Evolutionary conservation across 169 alveolate genomes (phyloP).

Genomic region (Plasmodium reichenowi): DNA sequence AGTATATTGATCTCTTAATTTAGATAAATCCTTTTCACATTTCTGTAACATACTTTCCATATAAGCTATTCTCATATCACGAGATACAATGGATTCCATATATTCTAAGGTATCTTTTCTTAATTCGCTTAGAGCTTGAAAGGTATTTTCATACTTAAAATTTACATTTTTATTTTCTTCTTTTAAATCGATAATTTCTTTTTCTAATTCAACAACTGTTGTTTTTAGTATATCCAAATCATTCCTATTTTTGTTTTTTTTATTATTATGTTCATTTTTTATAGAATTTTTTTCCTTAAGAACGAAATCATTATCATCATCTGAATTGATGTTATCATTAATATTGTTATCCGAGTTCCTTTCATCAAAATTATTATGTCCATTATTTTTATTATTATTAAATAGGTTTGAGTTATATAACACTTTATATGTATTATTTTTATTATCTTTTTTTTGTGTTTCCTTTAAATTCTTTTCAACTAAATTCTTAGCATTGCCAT

Average conservation of each 20-base stretch:
- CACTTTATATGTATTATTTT: too few relatives aligned
- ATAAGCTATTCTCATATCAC: slow-evolving; percentile 75
- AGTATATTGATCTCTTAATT: slow-evolving; percentile 37
- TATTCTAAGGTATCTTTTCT: slow-evolving; percentile 76
- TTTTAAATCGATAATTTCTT: slow-evolving; percentile 54
- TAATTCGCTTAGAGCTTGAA: slow-evolving; percentile 67
- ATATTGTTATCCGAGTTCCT: too few relatives aligned
- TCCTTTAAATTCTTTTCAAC: slow-evolving; percentile 5
- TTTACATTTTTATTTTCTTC: slow-evolving; percentile 74
- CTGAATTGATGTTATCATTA: too few relatives aligned
- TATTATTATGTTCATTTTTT: slow-evolving; percentile 3
- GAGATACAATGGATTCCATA: slow-evolving; percentile 76
- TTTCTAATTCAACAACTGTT: slow-evolving; percentile 62
- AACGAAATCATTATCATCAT: not conserved
- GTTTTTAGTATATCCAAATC: slow-evolving; percentile 56
- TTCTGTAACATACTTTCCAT: slow-evolving; percentile 75
- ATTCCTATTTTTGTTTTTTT: slow-evolving; percentile 15
- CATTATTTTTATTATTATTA: not conserved
- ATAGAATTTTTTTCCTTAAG: slow-evolving; percentile 2
- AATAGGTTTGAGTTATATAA: too few relatives aligned
- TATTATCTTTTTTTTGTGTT: not conserved
- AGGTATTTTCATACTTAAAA: slow-evolving; percentile 75
- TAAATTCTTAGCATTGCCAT: slow-evolving; percentile 10
- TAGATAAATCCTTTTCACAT: slow-evolving; percentile 61
- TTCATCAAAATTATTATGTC: not conserved